phyloP scores from a whole-genome alignment of 345 rosid genomes.

The Salix exigua region DNA sequence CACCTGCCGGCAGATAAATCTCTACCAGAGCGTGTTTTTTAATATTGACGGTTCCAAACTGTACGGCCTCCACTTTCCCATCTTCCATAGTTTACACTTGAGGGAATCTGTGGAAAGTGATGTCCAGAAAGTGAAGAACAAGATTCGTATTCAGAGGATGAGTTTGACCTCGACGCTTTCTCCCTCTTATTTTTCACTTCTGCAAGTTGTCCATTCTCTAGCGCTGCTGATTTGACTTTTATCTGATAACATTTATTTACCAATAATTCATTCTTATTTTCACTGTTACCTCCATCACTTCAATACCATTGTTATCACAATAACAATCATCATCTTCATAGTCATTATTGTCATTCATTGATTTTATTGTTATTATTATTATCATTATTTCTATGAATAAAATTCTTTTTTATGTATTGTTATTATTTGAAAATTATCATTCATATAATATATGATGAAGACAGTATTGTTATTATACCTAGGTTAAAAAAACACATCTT shows the following conservation, averaged over 20 bases:
- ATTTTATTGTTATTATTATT: no score
- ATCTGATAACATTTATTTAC: background rate
- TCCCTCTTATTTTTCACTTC: background rate
- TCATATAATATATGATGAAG: no score
- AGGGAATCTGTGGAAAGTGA: background rate
- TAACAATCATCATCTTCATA: no score
- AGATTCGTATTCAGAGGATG: background rate
- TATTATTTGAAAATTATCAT: no score
- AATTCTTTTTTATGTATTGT: no score
- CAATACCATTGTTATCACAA: no score
- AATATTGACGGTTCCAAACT: background rate
- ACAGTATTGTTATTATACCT: no score
- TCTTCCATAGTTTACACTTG: background rate
- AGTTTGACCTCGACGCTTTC: background rate
- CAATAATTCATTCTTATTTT: background rate
- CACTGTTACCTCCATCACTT: no score
- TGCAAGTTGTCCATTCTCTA: background rate
- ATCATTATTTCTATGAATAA: no score
- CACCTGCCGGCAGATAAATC: slow-evolving; percentile 32
- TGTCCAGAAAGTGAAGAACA: background rate
- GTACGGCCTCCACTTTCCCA: background rate
- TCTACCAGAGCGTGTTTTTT: slow-evolving; percentile 22
- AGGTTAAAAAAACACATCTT: no score
- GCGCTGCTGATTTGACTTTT: background rate
- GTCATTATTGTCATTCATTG: no score